Percentiles rank a stretch among this genome's conserved stretches.
These are phyloP conservation scores for Penstemon davidsonii DNA, from an alignment of 257 asterid species.

Conservation along the genomic window DNA sequence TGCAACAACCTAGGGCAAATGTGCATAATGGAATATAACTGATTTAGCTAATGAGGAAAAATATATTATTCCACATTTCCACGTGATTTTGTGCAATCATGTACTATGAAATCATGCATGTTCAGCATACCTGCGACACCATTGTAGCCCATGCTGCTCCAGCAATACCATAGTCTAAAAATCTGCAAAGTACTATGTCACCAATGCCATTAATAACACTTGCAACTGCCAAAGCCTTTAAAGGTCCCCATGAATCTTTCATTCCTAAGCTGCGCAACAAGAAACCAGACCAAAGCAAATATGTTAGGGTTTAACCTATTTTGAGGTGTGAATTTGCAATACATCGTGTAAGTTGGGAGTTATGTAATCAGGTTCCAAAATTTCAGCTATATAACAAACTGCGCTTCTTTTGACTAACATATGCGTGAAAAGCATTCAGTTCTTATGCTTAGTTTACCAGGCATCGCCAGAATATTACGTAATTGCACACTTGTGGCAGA, in stretches of 20 bases:
- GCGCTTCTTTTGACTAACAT: constrained; percentile 2
- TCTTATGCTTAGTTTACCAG: constrained; percentile 16
- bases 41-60: constrained; percentile 4
- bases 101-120: constrained; percentile 20
- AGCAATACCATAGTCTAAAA: constrained; percentile 85
- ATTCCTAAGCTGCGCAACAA: constrained; percentile 76
- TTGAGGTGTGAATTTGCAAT: constrained; percentile 18
- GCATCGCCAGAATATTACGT: constrained; percentile 9
- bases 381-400: constrained; percentile 17
- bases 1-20: constrained; percentile 76
- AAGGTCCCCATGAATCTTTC: constrained; percentile 99
- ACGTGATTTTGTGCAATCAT: constrained; percentile 1
- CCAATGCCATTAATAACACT: constrained; percentile 80
- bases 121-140: constrained; percentile 77
- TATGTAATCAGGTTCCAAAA: constrained; percentile 15
- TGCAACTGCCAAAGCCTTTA: constrained; percentile 89
- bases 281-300: constrained; percentile 21
- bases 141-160: constrained; percentile 99
- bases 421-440: neutral
- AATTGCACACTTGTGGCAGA: constrained; percentile 1
- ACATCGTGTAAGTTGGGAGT: constrained; percentile 14
- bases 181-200: constrained; percentile 81
- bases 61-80: neutral
- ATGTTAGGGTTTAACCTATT: constrained; percentile 10
- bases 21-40: constrained; percentile 18